Evolutionary conservation across 345 rosid genomes (phyloP).

Genomic region (Brassica rapa): DNA sequence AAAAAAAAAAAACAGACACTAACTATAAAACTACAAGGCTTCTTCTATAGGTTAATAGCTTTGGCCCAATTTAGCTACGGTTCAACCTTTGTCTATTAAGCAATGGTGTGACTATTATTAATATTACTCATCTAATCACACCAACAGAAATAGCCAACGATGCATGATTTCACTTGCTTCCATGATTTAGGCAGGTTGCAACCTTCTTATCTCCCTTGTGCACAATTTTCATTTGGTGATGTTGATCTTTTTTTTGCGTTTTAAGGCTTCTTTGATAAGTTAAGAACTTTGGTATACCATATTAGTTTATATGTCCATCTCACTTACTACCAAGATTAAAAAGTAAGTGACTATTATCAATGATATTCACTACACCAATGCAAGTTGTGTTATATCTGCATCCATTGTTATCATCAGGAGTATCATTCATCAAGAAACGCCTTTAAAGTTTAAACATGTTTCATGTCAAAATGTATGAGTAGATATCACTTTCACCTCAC

Average conservation of each 20-base stretch:
- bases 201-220: too few species aligned
- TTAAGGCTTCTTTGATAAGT: too few species aligned
- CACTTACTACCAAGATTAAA: too few species aligned
- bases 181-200: too few species aligned
- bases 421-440: not conserved
- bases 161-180: too few species aligned
- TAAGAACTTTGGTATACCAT: too few species aligned
- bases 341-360: too few species aligned
- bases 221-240: too few species aligned
- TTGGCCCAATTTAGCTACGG: not conserved
- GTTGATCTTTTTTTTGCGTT: too few species aligned
- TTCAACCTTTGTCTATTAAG: not conserved
- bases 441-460: not conserved
- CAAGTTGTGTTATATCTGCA: not conserved
- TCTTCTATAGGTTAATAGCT: not conserved
- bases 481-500: not conserved
- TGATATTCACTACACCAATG: too few species aligned
- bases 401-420: not conserved
- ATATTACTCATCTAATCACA: not conserved
- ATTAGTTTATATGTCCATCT: too few species aligned
- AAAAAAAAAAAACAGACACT: not conserved
- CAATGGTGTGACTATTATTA: not conserved
- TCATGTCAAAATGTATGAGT: not conserved
- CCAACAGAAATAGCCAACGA: not conserved
- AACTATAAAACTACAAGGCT: not conserved